These are phyloP conservation scores for Cyphellophora attinorum DNA, from an alignment of 2,329 filamentous ascomycete genomes.

Conservation along the genomic window DNA sequence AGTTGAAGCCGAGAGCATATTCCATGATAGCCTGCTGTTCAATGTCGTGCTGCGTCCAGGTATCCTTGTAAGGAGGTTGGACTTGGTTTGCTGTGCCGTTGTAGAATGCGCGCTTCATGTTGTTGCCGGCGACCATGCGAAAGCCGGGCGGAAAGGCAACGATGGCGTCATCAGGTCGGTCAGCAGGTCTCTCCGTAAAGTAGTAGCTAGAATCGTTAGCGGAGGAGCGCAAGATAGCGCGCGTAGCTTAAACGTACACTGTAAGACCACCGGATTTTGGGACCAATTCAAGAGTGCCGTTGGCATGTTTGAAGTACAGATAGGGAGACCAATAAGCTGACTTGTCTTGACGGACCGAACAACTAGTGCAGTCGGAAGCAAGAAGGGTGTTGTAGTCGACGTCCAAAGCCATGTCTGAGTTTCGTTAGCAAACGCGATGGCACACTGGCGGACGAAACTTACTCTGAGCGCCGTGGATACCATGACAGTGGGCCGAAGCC, in stretches of 20 bases:
- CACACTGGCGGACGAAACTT: conserved; percentile 28
- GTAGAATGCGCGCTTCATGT: conserved; percentile 57
- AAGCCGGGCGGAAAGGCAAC: conserved; percentile 66
- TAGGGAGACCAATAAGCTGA: conserved; percentile 82
- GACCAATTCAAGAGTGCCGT: conserved; percentile 60
- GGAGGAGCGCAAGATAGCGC: neutral
- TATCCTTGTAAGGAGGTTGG: conserved; percentile 51
- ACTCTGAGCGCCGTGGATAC: conserved; percentile 69
- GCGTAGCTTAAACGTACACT: conserved; percentile 52
- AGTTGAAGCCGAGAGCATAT: conserved; percentile 90
- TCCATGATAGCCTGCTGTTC: conserved; percentile 64
- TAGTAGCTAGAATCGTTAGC: conserved; percentile 58
- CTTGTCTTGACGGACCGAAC: conserved; percentile 67
- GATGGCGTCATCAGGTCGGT: conserved; percentile 4
- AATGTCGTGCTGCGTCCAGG: conserved; percentile 55
- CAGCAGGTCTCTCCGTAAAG: conserved; percentile 44
- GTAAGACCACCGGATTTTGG: conserved; percentile 73
- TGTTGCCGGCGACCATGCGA: conserved; percentile 72
- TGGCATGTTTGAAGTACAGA: conserved; percentile 65
- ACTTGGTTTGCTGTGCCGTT: conserved; percentile 51
- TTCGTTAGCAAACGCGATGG: conserved; percentile 2
- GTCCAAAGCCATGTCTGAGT: conserved; percentile 54
- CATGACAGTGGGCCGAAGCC: conserved; percentile 59
- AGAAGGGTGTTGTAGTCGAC: conserved; percentile 48
- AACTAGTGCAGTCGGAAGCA: conserved; percentile 65